Evolutionary conservation across 2,329 filamentous ascomycete genomes (phyloP), one percentile per base, ranked within the genome.

Genomic region (Stagonosporopsis cucurbitacearum): DNA sequence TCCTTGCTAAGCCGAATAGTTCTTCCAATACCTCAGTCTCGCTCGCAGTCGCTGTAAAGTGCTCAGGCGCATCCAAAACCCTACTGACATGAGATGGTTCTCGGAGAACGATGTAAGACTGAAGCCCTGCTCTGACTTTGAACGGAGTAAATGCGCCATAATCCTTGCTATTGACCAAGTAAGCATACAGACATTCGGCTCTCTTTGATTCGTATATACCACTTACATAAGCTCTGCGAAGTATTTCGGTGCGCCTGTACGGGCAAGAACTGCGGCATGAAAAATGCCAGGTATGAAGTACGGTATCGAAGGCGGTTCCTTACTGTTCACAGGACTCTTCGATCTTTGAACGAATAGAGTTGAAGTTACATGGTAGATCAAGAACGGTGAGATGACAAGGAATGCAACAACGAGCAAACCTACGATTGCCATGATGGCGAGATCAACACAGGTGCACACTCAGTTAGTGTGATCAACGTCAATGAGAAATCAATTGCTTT

Each of bases 181-280:
- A 15, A 67, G 60, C 44, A 36, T n/a, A n/a, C n/a, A n/a, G n/a
- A n/a, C n/a, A n/a, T n/a, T n/a, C n/a, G n/a, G n/a, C n/a, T n/a
- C n/a, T n/a, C n/a, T 5, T 1, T 35, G 22, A 3, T 8, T 12
- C 25, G 13, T 13, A 15, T 11, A 33, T 43, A 5, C 6, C 28
- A 41, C 64, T 44, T 54, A 71, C 68, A 70, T 52, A 20, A 68
- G 42, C n/a, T 58, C 57, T 6, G 64, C 68, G 32, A 71, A 66
- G 46, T 66, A 69, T 25, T 59, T 62, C 9, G 62, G 60, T 8
- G 64, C 60, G 22, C 66, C 67, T 11, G 56, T 37, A 19, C 53
- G 57, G 3, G 61, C 59, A n/a, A 72, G 39, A 9, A 60, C 57
- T 28, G 64, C 57, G 1, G 58, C 49, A 45, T 69, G 65, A 40